Evolutionary conservation across 805 yeast genomes (phyloP), one percentile per base, ranked within the genome.

Genomic region (Candida maltosa): DNA sequence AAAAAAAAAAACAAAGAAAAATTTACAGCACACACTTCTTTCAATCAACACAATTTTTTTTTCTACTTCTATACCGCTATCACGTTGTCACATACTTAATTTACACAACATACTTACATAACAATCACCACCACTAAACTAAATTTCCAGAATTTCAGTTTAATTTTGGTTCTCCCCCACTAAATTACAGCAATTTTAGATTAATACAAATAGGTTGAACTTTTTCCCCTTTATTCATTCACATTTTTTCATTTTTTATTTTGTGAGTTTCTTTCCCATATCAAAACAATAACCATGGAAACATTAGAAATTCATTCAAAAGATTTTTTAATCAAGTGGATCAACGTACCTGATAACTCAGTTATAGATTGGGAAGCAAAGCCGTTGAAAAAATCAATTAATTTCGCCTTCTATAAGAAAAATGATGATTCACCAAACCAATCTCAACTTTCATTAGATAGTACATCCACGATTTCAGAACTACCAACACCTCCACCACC

Each of bases 261-360:
- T 26, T 15, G 19, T 5, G 9, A 17, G 16, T 15, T 11, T 5
- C 11, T 9, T 16, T 17, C 11, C 25, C 25, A 22, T 22, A 22
- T 12, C 25, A 22, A 11, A 11, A 12, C 12, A 11, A 22, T 22
- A 7, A n/a, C n/a, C n/a, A 37, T 40, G 96, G 97, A 91, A 60
- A 80, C 88, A 2, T 74, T 93, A 32, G 97, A 91, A 59, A 78
- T 93, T 16, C 95, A 89, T 49, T 80, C 94, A 32, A 84, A 87
- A 57, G 83, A 93, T 38, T 91, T 86, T 51, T 77, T 88, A 42
- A 85, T 89, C 51, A 87, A 91, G 48, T 93, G 97, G 97, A 79
- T 89, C 36, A 75, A 79, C 42, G 84, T 85, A 5, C 83, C 85
- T 0, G 83, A 77, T 26, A 74, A 78, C 39, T 73, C 81, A 20